Base-by-base conservation (phyloP, 805 yeast species). In the Candida berthetii region DNA sequence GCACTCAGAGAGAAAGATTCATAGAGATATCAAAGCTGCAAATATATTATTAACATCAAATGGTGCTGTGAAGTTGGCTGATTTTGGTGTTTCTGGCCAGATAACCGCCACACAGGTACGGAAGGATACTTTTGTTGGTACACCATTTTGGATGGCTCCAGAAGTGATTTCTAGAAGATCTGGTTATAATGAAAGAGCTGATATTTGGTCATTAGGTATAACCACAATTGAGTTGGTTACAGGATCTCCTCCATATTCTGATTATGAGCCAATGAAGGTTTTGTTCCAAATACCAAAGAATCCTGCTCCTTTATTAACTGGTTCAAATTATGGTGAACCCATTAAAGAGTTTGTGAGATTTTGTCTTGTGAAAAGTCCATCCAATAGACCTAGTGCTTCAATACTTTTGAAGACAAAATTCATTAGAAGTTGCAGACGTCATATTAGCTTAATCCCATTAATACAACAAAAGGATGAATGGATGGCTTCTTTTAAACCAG, bases 101-200 rank as follows among this genome's bases (percentile, higher is more conserved):
- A 69, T 90, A 22, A 62, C 69, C 36, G 57, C 96, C 2, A 81
- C 80, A 39, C 70, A 76, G 50, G 63, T 77, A 43, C 69, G 78
- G 45, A 74, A 82, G 48, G 72, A 76, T 42, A 86, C 96, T 0
- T 82, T 90, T 69, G 96, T 89, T 40, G 98, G 98, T 1, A 89
- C 97, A 0, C 96, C 97, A 13, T 87, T 78, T 61, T 90, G 97
- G 97, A 90, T 91, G 98, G 99, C 99, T 0, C 99, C 99, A 0
- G 99, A 93, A 59, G 85, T 91, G n/a, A 84, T 93, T 35, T 59
- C 69, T 5, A 58, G 73, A 43, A 55, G 61, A 36, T 59, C 64
- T 9, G 95, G 93, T 1, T 89, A 93, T 60, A 74, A 85, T 55
- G 85, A 82, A 47, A 85, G 84, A 54, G 96, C 89, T 1, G 99